phyloP scores from a whole-genome alignment of 495 filamentous ascomycete species.

The Thozetella sp. region DNA sequence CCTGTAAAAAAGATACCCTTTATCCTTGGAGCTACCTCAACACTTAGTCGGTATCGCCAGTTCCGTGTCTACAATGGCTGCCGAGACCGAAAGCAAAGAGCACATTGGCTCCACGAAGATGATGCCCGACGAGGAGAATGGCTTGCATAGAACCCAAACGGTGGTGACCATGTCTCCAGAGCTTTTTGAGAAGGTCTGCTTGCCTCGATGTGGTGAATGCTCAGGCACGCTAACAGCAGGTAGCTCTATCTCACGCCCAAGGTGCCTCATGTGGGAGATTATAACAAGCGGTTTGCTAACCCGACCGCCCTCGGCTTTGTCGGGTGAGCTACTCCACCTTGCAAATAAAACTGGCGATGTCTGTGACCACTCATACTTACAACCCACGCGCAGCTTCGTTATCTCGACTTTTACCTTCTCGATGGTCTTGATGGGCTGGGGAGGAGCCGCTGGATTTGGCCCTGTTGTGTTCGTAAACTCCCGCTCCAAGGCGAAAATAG shows the following conservation, averaged over 20 bases:
- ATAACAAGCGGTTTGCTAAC: conserved; percentile 52
- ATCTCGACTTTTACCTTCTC: conserved; percentile 47
- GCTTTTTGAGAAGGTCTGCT: conserved; percentile 53
- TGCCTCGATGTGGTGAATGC: neutral
- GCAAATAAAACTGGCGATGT: neutral
- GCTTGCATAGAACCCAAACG: conserved; percentile 33
- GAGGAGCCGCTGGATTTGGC: conserved; percentile 43
- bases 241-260: conserved; percentile 58
- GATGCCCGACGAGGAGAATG: conserved; percentile 36
- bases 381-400: conserved; percentile 38
- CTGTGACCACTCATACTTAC: neutral
- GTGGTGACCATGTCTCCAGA: conserved; percentile 51
- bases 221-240: neutral
- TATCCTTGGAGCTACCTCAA: too few species aligned
- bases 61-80: neutral
- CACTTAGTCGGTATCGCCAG: neutral
- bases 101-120: conserved; percentile 4
- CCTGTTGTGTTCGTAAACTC: conserved; percentile 45
- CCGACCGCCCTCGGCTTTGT: conserved; percentile 57
- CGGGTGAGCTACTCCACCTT: conserved; percentile 24
- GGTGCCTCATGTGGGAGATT: conserved; percentile 45
- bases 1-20: too few species aligned
- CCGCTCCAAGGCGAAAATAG: too few species aligned
- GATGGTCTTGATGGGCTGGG: conserved; percentile 57
- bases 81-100: neutral